Conservation (phyloP, 1,139 yeast genomes). For the Ogataea hybrid region DNA sequence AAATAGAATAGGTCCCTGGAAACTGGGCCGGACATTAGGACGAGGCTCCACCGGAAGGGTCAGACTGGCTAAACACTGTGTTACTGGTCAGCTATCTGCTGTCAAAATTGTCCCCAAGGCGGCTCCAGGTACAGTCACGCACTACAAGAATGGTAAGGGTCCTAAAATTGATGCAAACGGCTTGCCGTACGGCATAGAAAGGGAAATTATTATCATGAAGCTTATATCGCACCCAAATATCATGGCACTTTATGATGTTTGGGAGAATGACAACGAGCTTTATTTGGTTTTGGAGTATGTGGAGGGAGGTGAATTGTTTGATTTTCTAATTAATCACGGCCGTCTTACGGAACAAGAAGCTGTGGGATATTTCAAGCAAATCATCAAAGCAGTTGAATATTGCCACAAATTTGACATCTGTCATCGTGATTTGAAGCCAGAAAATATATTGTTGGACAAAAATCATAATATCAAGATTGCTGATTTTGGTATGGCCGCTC, state of each 20-base stretch:
- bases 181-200: constrained; percentile 75
- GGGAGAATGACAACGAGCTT: constrained; percentile 78
- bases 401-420: constrained; percentile 80
- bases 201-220: constrained; percentile 83
- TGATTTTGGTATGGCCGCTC: constrained; percentile 87
- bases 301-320: constrained; percentile 82
- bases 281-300: constrained; percentile 76
- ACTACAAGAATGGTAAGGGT: constrained; percentile 33
- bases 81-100: constrained; percentile 75
- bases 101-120: constrained; percentile 76
- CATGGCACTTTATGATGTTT: constrained; percentile 72
- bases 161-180: constrained; percentile 47
- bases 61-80: constrained; percentile 64
- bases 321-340: constrained; percentile 73
- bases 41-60: constrained; percentile 84
- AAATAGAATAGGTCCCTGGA: constrained; percentile 76
- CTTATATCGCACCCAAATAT: constrained; percentile 74
- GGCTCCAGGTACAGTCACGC: constrained; percentile 31
- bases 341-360: constrained; percentile 77
- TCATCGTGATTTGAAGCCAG: constrained; percentile 81
- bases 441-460: constrained; percentile 66
- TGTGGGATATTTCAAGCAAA: constrained; percentile 71
- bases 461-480: constrained; percentile 72
- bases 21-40: constrained; percentile 73
- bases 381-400: constrained; percentile 74